Evolutionary conservation across 2,329 filamentous ascomycete species (phyloP), one percentile per base, ranked within the genome.

Genomic region (Xylaria hypoxylon): DNA sequence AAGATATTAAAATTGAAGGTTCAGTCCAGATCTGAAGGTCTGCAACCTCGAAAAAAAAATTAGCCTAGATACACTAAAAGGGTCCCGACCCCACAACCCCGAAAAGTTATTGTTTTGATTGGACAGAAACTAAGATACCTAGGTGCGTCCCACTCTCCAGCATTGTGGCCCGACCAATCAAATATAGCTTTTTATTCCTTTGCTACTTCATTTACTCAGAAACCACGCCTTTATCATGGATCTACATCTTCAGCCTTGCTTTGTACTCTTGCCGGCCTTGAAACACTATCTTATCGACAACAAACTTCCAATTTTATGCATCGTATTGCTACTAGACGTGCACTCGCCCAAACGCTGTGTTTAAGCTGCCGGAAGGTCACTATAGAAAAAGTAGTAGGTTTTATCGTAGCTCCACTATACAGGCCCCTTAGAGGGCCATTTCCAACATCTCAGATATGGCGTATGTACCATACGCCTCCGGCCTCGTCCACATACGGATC

Each of bases 321-420:
- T 75, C 74, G 72, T 51, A 62, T 64, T 64, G 66, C 59, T 38
- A 50, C 55, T 17, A 71, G 72, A 66, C 70, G 70, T 67, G 66
- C 62, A 53, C 59, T 72, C 64, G 62, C 67, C 42, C 69, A 65
- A 59, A 69, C 61, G 47, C 59, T 69, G 35, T 67, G 45, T 59
- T 68, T 62, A 52, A 50, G 35, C 38, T 57, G 55, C 31, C 50
- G 48, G 31, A 68, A 48, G 19, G 26, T 47, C n/a, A 3, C 47
- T 47, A 51, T n/a, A 19, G 63, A 68, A 51, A 55, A 59, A 61
- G 44, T 26, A 15, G 38, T 31, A 42, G 17, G 53, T 10, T 44
- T 57, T 40, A 13, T 31, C 51, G 52, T 64, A 24, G 35, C 35
- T 52, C 59, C 19, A 35, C 55, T 42, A n/a, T 59, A 52, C 53